Base-by-base conservation (phyloP, 2,329 filamentous ascomycete species). In the Aspergillus sp. region DNA sequence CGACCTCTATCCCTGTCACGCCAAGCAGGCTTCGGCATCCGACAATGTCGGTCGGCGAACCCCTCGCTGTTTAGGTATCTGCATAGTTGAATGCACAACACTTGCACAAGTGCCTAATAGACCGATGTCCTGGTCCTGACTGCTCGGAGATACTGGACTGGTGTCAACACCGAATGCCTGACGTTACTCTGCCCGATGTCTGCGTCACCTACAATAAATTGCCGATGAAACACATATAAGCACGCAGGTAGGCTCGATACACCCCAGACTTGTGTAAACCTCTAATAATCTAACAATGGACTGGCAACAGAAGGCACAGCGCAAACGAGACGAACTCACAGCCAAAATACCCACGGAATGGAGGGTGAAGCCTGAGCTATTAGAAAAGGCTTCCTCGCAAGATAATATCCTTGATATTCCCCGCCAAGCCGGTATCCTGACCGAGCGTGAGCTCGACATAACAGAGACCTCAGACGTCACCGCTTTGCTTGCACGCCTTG, bases 361-460 rank as follows among this genome's bases (percentile, higher is more conserved):
- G 56, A 31, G 33, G 17, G 51, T 61, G 5, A 23, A 49, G 3
- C n/a, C 31, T 2, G 40, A 54, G 3, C 35, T 54, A 4, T 17
- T 61, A 2, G 35, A 48, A 6, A 35, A 48, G 8, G 44, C 52
- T 3, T 35, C 40, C 2, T 35, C 27, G 5, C 17, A 48, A 1
- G 46, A 56, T 9, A 57, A 60, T n/a, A 50, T 60, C 17, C 50
- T 57, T 19, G 35, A 43, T 21, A 33, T 60, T 21, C 55, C 58
- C 2, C 17, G 41, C 6, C 43, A 66, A 48, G 62, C 61, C 58
- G 80, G 81, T 0, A 68, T 85, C 6, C 68, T 85, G 33, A 77
- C 68, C 2, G 54, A 71, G 3, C 59, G 73, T 6, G 82, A 86
- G 58, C 64, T 84, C 5, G 61, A 70, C 0, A 83, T 85, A 56